Percentiles rank a stretch among this genome's conserved stretches.
Conservation (phyloP, 495 filamentous ascomycete genomes). For the Cairneyella variabilis region DNA sequence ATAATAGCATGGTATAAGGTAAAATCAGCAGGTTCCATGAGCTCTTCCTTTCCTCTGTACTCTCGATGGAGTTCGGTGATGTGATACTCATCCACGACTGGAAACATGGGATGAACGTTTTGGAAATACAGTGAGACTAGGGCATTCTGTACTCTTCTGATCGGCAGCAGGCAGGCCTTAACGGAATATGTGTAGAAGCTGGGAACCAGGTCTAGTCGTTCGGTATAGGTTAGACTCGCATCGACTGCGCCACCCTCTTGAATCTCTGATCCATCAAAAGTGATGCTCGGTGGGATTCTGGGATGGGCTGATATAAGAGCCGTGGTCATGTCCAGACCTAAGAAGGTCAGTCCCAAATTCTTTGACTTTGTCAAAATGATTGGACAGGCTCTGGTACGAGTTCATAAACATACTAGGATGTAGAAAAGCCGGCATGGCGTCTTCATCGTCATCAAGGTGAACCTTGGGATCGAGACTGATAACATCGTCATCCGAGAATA, state of each 20-base stretch:
- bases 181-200: conserved; percentile 12
- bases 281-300: not conserved
- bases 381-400: too few species aligned
- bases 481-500: too few species aligned
- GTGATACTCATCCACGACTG: conserved; percentile 7
- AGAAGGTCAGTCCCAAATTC: not conserved
- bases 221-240: not conserved
- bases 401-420: too few species aligned
- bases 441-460: too few species aligned
- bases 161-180: conserved; percentile 4
- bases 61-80: conserved; percentile 12
- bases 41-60: conserved; percentile 8
- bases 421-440: too few species aligned
- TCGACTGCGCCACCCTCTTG: not conserved
- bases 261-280: not conserved
- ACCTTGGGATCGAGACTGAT: too few species aligned
- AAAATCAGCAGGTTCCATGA: conserved; percentile 10
- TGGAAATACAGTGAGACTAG: conserved; percentile 12
- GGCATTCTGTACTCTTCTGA: conserved; percentile 11
- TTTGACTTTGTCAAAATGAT: too few species aligned
- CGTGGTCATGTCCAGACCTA: conserved; percentile 9
- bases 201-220: conserved; percentile 9
- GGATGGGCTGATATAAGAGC: not conserved
- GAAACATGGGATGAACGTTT: conserved; percentile 15
- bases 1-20: conserved; percentile 11